Evolutionary conservation across 164 flowering plant species (phyloP), one percentile per base, ranked within the genome.

Genomic region (Taxillus chinensis): DNA sequence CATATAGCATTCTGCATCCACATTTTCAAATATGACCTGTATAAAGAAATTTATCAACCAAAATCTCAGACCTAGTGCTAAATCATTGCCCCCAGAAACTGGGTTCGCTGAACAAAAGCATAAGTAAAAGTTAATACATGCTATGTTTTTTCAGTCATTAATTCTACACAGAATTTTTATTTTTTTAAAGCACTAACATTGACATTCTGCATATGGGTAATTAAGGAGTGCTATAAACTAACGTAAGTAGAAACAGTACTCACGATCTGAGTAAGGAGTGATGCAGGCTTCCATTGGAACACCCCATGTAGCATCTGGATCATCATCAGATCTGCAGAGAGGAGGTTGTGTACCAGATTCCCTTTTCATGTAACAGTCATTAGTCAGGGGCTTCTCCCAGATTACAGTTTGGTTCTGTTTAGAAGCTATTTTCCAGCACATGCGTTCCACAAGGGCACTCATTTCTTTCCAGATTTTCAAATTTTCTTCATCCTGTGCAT

Each of bases 401-500:
- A 79, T 68, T 12, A 79, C 82, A 62, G 82, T 79, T 59, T 79
- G 82, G 68, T 79, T 72, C 59, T 51, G 69, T 64, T 79, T 79
- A 27, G 69, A 66, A 65, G 82, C 82, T 49, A 79, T 70, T 65
- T 63, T 76, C 82, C 82, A 79, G 64, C 82, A 79, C 82, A 79
- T 79, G 5, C 82, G 79, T 42, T 53, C 74, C 43, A 76, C 82
- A 62, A 79, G 78, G 57, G 68, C 80, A 71, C 80, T 79, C 82
- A 79, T 79, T 50, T 71, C 71, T 61, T 48, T 79, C 82, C 82
- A 79, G n/a, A 79, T 79, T 51, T 74, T 76, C 14, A 76, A 72
- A 71, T 76, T 78, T 73, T 79, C 79, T 57, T 76, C 82, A 66
- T 79, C 82, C 45, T 79, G 82, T 38, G 82, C 82, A 74, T 79